Conservation (phyloP, 495 filamentous ascomycete genomes). For the Bacidia rubella region DNA sequence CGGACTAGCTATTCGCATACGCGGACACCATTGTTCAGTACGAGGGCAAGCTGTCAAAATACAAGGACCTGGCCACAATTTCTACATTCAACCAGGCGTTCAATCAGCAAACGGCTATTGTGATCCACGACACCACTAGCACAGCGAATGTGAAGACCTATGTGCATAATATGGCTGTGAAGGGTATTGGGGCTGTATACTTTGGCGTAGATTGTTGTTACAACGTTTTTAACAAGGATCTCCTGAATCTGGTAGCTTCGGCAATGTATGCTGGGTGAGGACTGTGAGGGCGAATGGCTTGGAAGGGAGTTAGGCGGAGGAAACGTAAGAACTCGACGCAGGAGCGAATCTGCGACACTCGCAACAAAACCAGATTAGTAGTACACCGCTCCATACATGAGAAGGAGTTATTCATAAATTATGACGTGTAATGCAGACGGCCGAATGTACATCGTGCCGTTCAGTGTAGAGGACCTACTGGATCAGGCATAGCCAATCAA, state of each 20-base stretch:
- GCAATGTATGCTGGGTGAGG: no score
- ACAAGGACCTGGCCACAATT: neutral
- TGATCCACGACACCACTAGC: conserved; percentile 7
- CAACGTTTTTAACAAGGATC: conserved; percentile 1
- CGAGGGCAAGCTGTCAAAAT: conserved; percentile 5
- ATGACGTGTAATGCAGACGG: no score
- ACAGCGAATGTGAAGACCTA: neutral
- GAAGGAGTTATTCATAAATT: no score
- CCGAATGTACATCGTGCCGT: no score
- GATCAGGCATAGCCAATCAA: no score
- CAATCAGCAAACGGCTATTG: conserved; percentile 5
- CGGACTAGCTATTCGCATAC: conserved; percentile 3
- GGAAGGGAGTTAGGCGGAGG: no score
- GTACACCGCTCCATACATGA: no score
- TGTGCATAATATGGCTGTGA: conserved; percentile 4
- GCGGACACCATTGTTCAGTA: conserved; percentile 10
- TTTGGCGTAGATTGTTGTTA: conserved; percentile 8
- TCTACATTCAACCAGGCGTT: neutral
- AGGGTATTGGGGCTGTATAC: conserved; percentile 6
- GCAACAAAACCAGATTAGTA: no score
- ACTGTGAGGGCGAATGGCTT: no score
- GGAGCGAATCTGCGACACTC: no score
- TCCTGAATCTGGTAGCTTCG: neutral
- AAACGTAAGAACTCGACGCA: no score
- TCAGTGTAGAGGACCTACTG: no score